phyloP scores from a whole-genome alignment of 371 early-diverging fungal species.

The Gilbertella persicaria region DNA sequence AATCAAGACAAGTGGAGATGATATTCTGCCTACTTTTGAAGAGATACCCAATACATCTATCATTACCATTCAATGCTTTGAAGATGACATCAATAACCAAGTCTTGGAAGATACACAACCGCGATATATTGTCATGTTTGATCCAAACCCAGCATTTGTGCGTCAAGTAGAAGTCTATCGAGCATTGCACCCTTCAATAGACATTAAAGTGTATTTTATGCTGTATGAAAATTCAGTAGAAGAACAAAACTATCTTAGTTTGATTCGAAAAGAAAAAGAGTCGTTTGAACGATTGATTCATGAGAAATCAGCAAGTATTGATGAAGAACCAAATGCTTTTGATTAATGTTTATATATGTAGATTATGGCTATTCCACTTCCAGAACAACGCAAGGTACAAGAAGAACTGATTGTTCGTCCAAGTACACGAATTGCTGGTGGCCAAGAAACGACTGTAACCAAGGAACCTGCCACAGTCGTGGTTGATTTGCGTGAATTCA shows the following conservation, averaged over 20 bases:
- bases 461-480: slow-evolving; percentile 57
- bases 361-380: slow-evolving; percentile 75
- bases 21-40: slow-evolving; percentile 39
- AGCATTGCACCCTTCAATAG: slow-evolving; percentile 55
- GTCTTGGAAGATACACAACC: slow-evolving; percentile 75
- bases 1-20: slow-evolving; percentile 6
- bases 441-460: slow-evolving; percentile 26
- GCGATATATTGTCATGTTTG: slow-evolving; percentile 84
- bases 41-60: slow-evolving; percentile 27
- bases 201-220: slow-evolving; percentile 86
- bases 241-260: slow-evolving; percentile 89
- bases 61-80: slow-evolving; percentile 70
- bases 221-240: slow-evolving; percentile 94
- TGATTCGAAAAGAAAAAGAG: slow-evolving; percentile 88
- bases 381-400: slow-evolving; percentile 41
- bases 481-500: slow-evolving; percentile 96
- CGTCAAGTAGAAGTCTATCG: slow-evolving; percentile 86
- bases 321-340: neutral
- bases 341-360: slow-evolving; percentile 8
- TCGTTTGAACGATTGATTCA: slow-evolving; percentile 93
- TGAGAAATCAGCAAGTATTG: slow-evolving; percentile 75
- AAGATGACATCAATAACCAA: slow-evolving; percentile 48
- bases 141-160: slow-evolving; percentile 86
- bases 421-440: slow-evolving; percentile 62
- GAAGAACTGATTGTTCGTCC: slow-evolving; percentile 56